These are phyloP conservation scores for Penicillium paxilli DNA, from an alignment of 495 filamentous ascomycete genomes.

Conservation along the genomic window DNA sequence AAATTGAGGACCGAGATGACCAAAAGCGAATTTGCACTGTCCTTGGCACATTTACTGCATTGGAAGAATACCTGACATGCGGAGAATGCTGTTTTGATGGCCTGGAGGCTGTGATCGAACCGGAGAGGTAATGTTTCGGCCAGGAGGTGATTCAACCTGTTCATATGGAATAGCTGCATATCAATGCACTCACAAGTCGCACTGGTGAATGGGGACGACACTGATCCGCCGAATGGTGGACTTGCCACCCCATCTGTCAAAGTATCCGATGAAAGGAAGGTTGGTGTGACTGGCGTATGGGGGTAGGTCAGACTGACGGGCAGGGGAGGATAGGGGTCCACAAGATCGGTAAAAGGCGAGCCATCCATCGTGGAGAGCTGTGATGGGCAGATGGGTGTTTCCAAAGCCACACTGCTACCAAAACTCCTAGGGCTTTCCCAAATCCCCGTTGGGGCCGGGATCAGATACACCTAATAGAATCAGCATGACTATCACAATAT, in stretches of 20 bases:
- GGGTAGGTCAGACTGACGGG: conserved; percentile 24
- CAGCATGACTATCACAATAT: not conserved
- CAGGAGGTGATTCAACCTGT: conserved; percentile 35
- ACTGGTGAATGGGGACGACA: conserved; percentile 18
- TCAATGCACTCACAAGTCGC: conserved; percentile 39
- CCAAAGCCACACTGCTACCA: conserved; percentile 8
- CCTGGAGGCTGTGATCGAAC: conserved; percentile 41
- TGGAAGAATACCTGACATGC: conserved; percentile 38
- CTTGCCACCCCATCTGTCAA: conserved; percentile 31
- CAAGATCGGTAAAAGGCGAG: conserved; percentile 22
- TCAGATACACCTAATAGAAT: conserved; percentile 18
- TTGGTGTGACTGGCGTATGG: conserved; percentile 38
- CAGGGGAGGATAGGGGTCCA: conserved; percentile 19
- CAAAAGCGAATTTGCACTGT: conserved; percentile 31
- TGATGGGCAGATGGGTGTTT: conserved; percentile 23
- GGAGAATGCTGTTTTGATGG: conserved; percentile 33
- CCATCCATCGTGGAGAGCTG: conserved; percentile 14
- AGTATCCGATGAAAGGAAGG: conserved; percentile 32
- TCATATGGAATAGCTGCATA: conserved; percentile 34
- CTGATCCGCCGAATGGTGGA: conserved; percentile 28
- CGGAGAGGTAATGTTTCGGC: conserved; percentile 29
- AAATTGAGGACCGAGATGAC: conserved; percentile 36
- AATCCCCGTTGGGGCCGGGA: conserved; percentile 18
- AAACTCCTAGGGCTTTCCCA: conserved; percentile 29
- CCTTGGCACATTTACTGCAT: conserved; percentile 38